A percentile compares a stretch with the other conserved stretches of the same genome.
These are phyloP conservation scores for Pestalotiopsis fici DNA, from an alignment of 2,329 filamentous ascomycete species.

Conservation along the genomic window DNA sequence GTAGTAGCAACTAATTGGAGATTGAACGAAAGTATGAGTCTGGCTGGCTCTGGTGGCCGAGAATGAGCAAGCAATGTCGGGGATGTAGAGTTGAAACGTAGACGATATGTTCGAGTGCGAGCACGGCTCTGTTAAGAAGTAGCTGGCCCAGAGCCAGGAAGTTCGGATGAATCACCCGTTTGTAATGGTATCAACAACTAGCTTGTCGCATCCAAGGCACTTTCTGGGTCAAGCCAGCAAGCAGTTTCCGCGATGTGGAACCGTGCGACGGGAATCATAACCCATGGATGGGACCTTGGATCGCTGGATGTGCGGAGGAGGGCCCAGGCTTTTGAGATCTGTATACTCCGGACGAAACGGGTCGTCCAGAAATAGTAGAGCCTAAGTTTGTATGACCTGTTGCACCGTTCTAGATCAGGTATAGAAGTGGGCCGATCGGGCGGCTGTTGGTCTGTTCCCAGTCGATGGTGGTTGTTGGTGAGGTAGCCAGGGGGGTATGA, in stretches of 20 bases:
- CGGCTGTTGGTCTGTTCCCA: background rate
- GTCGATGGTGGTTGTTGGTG: background rate
- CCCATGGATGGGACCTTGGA: slow-evolving; percentile 1
- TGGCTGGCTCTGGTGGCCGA: background rate
- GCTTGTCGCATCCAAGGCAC: slow-evolving; percentile 1
- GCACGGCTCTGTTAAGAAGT: background rate
- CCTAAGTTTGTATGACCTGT: background rate
- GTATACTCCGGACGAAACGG: slow-evolving; percentile 6
- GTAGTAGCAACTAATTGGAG: background rate
- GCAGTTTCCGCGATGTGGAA: background rate
- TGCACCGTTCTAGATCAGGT: slow-evolving; percentile 4
- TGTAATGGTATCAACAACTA: slow-evolving; percentile 2
- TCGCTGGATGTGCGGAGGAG: background rate
- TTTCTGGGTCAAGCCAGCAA: background rate
- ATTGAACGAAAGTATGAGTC: background rate
- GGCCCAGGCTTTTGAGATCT: background rate
- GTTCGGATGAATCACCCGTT: background rate
- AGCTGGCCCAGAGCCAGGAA: background rate
- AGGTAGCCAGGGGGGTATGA: background rate
- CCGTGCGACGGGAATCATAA: background rate
- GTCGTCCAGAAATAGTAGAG: slow-evolving; percentile 4
- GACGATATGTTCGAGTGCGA: background rate
- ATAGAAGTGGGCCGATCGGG: background rate
- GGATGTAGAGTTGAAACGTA: background rate
- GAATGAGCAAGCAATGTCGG: background rate